Conservation (phyloP, 148 eudicot genomes). For the Polygonum aviculare region DNA sequence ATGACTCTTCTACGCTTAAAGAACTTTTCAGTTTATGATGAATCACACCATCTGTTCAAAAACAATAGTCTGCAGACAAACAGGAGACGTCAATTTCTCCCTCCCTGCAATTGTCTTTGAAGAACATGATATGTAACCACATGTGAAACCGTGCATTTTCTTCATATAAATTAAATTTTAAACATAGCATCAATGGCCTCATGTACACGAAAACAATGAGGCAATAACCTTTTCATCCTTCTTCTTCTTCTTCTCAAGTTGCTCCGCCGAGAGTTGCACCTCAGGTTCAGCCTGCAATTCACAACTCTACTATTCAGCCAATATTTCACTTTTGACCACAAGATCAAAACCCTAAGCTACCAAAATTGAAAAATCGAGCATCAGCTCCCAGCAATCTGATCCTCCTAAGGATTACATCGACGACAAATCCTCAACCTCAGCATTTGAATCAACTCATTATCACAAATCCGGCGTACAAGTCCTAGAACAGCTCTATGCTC, state of each 20-base stretch:
- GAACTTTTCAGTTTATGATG: neutral
- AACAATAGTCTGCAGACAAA: neutral
- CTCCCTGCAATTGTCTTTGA: neutral
- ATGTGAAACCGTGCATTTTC: neutral
- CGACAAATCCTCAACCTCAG: too few species aligned
- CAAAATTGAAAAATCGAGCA: too few species aligned
- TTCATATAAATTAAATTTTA: neutral
- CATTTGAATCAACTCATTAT: too few species aligned
- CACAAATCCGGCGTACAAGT: too few species aligned
- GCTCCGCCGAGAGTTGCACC: constrained; percentile 20
- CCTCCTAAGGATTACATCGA: too few species aligned
- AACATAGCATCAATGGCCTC: neutral
- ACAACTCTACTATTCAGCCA: too few species aligned
- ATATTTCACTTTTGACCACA: too few species aligned
- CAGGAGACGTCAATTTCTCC: neutral
- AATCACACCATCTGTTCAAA: neutral
- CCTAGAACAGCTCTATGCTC: too few species aligned
- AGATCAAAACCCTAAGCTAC: too few species aligned
- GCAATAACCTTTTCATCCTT: constrained; percentile 46
- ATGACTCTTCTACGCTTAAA: neutral
- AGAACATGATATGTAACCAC: neutral
- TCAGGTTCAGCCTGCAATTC: constrained; percentile 20
- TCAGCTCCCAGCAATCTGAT: too few species aligned
- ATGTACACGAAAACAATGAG: neutral
- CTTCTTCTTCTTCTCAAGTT: constrained; percentile 41